A percentile compares a stretch with the other conserved stretches of the same genome.
phyloP scores from a whole-genome alignment of 176 grass and related monocot species.

The Microstegium vimineum region DNA sequence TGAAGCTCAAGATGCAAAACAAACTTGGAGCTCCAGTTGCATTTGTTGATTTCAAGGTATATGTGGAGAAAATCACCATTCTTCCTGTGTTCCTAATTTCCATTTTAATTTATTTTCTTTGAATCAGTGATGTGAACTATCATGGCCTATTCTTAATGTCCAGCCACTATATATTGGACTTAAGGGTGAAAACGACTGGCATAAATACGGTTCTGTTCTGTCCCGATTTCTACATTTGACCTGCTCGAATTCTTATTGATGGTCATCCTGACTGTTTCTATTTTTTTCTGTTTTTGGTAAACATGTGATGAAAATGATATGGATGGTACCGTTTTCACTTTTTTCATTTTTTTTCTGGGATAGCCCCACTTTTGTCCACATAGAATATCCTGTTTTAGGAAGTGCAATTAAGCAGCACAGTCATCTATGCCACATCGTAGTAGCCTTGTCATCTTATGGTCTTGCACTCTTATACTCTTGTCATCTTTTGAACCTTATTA shows the following conservation, averaged over 20 bases:
- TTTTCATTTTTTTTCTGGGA: not conserved
- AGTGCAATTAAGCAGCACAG: not conserved
- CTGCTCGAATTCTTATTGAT: not conserved
- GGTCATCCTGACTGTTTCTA: not conserved
- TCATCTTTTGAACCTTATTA: not conserved
- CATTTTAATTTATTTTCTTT: conserved; percentile 22
- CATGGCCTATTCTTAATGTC: not conserved
- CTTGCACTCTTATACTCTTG: not conserved
- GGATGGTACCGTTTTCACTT: not conserved
- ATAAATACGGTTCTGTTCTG: not conserved
- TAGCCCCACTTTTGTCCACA: not conserved
- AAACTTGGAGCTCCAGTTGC: conserved; percentile 77
- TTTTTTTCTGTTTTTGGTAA: not conserved
- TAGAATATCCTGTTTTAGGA: not conserved
- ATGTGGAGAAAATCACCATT: not conserved
- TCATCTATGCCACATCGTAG: not conserved
- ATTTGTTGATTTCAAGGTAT: conserved; percentile 97
- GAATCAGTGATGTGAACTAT: not conserved
- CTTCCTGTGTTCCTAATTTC: not conserved
- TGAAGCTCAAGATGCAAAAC: conserved; percentile 94
- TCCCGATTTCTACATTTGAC: not conserved
- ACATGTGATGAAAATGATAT: not conserved
- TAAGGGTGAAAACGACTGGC: not conserved
- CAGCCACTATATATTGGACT: not conserved
- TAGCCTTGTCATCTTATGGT: not conserved